phyloP scores from a whole-genome alignment of 2,329 filamentous ascomycete genomes.

The Allantophomopsis cytisporea region DNA sequence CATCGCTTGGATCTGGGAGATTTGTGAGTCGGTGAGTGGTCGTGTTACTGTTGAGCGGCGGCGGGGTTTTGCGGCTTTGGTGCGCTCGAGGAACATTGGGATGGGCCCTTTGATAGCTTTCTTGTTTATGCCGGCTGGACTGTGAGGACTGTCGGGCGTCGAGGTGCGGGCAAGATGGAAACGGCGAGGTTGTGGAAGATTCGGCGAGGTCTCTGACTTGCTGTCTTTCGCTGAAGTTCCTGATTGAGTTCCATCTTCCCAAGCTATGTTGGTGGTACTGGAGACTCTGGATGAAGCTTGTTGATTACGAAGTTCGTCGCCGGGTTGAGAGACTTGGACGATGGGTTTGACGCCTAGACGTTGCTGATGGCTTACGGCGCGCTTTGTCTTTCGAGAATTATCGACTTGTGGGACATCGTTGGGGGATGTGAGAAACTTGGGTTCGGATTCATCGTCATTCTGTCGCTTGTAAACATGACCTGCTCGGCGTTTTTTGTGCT shows the following conservation, averaged over 20 bases:
- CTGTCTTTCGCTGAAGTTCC: background rate
- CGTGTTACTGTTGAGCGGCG: conserved; percentile 15
- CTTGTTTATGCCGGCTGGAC: background rate
- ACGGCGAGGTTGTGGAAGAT: conserved; percentile 25
- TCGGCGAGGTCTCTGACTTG: background rate
- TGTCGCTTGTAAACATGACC: too few species aligned
- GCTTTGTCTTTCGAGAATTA: background rate
- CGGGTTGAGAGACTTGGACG: conserved; percentile 1
- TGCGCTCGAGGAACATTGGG: conserved; percentile 42
- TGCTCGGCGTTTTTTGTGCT: too few species aligned
- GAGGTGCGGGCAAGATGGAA: conserved; percentile 38
- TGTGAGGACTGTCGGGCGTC: conserved; percentile 1
- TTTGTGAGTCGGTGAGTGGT: conserved; percentile 6
- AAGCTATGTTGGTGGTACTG: background rate
- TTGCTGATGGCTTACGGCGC: background rate
- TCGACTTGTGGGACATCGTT: too few species aligned
- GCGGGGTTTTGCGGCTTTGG: conserved; percentile 10
- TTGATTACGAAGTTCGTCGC: background rate
- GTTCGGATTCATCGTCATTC: too few species aligned
- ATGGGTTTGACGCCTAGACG: background rate
- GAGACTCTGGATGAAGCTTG: background rate
- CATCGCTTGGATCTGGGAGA: conserved; percentile 1
- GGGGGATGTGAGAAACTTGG: too few species aligned
- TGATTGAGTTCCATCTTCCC: background rate
- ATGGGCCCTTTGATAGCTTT: conserved; percentile 7